Base-by-base conservation (phyloP, 805 yeast species). In the Zygosaccharomyces rouxii region DNA sequence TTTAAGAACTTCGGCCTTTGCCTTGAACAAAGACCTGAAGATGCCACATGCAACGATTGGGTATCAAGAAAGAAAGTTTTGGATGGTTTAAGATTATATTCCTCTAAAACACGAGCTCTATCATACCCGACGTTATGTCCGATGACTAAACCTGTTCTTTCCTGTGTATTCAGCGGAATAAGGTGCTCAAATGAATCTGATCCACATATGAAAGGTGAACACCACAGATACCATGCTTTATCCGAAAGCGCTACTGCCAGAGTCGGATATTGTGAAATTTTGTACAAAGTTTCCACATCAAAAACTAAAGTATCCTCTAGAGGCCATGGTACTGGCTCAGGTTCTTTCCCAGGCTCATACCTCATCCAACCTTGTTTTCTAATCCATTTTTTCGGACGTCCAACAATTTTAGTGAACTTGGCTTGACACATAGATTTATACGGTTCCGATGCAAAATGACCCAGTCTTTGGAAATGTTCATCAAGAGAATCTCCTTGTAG, bases 81-180 rank as follows among this genome's bases (percentile, higher is more conserved):
- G 0, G 95, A 74, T 39, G 73, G 78, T 28, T 71, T 66, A 30
- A 90, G 62, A 57, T 76, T 74, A 68, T 94, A 94, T 63, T 94
- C 99, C 47, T 94, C 97, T 26, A 71, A 55, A 1, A 92, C 80
- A 30, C 96, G 75, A 1, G 96, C 92, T 39, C 99, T 75, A 66
- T 94, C 99, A 61, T 83, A 94, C 5, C 94, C 83, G 2, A 94
- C 84, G 60, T 92, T 89, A 64, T 89, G 96, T 0, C 99, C 99
- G 3, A 95, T 76, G 1, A 94, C 73, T 5, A 94, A 70, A 54
- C 81, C 83, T 5, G 76, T 73, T 7, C 60, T 38, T 2, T 63
- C 62, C 10, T 66, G 63, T 0, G 81, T 72, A 52, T 86, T 80
- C 63, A 92, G 62, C 0, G 98, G 97, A 0, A 95, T 80, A 46